Percentiles rank a stretch among this genome's conserved stretches.
phyloP scores from a whole-genome alignment of 1,139 yeast species.

The Nakaseomyces kungkrabaensis region DNA sequence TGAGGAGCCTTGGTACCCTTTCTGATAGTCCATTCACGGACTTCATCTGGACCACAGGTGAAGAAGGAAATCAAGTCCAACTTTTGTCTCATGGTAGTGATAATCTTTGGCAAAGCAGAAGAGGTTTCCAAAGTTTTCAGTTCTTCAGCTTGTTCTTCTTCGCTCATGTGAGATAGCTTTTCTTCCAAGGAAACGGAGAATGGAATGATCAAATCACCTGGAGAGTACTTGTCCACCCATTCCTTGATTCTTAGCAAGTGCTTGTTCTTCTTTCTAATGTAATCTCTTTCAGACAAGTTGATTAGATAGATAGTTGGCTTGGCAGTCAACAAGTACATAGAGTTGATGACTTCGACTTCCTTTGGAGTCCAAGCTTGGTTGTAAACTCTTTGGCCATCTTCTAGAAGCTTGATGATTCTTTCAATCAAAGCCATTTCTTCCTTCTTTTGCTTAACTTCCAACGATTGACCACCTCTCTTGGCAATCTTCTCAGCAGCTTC shows the following conservation, averaged over 20 bases:
- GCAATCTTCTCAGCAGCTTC: constrained; percentile 82
- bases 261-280: constrained; percentile 96
- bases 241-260: constrained; percentile 82
- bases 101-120: constrained; percentile 83
- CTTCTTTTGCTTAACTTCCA: constrained; percentile 89
- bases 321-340: constrained; percentile 84
- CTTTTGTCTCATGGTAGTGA: constrained; percentile 73
- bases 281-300: constrained; percentile 89
- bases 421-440: constrained; percentile 81
- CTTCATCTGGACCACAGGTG: constrained; percentile 80
- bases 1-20: constrained; percentile 77
- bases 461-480: constrained; percentile 89
- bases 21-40: constrained; percentile 86
- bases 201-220: constrained; percentile 93
- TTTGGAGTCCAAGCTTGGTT: constrained; percentile 82
- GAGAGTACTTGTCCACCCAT: constrained; percentile 91
- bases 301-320: constrained; percentile 93
- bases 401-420: constrained; percentile 63
- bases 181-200: constrained; percentile 89
- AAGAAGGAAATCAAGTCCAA: constrained; percentile 74
- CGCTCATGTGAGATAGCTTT: constrained; percentile 79
- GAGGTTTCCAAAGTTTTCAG: constrained; percentile 76
- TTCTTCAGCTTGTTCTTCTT: constrained; percentile 88
- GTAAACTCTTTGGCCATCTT: constrained; percentile 83
- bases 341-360: constrained; percentile 83